phyloP scores from a whole-genome alignment of 2,329 filamentous ascomycete species.

The Polytolypa hystricis region DNA sequence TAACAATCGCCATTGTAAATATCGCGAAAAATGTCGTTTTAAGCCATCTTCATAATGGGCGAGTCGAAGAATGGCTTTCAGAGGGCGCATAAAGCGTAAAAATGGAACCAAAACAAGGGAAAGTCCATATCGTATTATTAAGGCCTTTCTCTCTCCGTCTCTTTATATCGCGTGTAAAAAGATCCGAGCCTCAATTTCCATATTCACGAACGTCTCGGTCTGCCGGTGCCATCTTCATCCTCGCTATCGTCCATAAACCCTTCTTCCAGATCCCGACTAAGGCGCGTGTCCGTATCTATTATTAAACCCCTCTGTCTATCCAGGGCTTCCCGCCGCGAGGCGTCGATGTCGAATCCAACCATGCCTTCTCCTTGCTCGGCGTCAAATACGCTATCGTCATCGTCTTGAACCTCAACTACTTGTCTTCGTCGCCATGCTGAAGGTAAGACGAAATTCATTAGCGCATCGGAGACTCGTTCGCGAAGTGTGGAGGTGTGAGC shows the following conservation, averaged over 20 bases:
- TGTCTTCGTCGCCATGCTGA: slow-evolving; percentile 37
- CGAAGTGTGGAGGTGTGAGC: slow-evolving; percentile 45
- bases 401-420: slow-evolving; percentile 32
- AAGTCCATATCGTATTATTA: no score
- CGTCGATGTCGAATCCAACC: slow-evolving; percentile 44
- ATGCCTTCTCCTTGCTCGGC: slow-evolving; percentile 53
- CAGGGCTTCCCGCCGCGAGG: slow-evolving; percentile 32
- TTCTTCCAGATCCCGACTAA: slow-evolving; percentile 71
- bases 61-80: no score
- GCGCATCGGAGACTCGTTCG: slow-evolving; percentile 29
- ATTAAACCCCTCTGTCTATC: slow-evolving; percentile 33
- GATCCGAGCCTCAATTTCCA: no score
- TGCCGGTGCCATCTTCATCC: slow-evolving; percentile 46
- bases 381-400: slow-evolving; percentile 51
- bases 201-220: no score
- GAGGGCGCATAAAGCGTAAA: no score
- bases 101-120: no score
- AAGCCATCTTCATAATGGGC: no score
- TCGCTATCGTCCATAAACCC: slow-evolving; percentile 65
- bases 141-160: no score
- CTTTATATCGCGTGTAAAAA: no score
- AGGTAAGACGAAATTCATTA: slow-evolving; percentile 35
- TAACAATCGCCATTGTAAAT: no score
- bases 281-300: slow-evolving; percentile 38
- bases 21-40: no score